These are phyloP conservation scores for Penstemon barbatus DNA, from an alignment of 257 asterid genomes.

Conservation along the genomic window DNA sequence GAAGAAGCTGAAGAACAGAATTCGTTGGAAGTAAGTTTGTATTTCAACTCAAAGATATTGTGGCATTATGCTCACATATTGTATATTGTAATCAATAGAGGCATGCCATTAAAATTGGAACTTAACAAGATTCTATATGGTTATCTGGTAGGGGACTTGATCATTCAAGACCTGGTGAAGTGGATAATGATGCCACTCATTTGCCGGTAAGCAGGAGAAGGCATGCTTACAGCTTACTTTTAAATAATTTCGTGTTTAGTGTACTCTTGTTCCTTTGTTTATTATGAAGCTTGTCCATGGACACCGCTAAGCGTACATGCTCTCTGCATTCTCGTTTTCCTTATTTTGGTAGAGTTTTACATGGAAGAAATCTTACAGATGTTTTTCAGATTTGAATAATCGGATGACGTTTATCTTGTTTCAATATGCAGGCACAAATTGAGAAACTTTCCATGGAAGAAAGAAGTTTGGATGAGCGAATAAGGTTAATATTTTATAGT, in stretches of 20 bases:
- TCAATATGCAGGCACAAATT: slow-evolving; percentile 68
- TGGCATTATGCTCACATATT: slow-evolving; percentile 19
- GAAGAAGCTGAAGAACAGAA: slow-evolving; percentile 86
- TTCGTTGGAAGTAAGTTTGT: slow-evolving; percentile 53
- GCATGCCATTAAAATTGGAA: slow-evolving; percentile 8
- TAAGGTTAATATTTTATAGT: slow-evolving; percentile 49
- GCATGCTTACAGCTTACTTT: not conserved
- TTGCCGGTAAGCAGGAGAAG: slow-evolving; percentile 58
- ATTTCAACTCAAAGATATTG: slow-evolving; percentile 23
- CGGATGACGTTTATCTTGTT: slow-evolving; percentile 30
- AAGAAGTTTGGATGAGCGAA: slow-evolving; percentile 62
- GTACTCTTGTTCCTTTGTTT: slow-evolving; percentile 7
- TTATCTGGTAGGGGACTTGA: slow-evolving; percentile 60
- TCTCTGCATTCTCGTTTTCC: slow-evolving; percentile 1
- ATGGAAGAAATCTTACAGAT: not conserved
- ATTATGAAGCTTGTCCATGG: not conserved
- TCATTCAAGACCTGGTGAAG: slow-evolving; percentile 71
- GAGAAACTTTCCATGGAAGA: slow-evolving; percentile 81
- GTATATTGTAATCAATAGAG: slow-evolving; percentile 3
- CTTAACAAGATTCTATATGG: slow-evolving; percentile 27
- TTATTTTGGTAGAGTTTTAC: slow-evolving; percentile 4
- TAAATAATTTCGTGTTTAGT: not conserved
- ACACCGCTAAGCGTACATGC: slow-evolving; percentile 7
- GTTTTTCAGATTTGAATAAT: slow-evolving; percentile 21
- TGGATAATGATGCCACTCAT: slow-evolving; percentile 67